Evolutionary conservation across 352 stramenopile genomes (phyloP).

Genomic region (Phytopythium vexans): DNA sequence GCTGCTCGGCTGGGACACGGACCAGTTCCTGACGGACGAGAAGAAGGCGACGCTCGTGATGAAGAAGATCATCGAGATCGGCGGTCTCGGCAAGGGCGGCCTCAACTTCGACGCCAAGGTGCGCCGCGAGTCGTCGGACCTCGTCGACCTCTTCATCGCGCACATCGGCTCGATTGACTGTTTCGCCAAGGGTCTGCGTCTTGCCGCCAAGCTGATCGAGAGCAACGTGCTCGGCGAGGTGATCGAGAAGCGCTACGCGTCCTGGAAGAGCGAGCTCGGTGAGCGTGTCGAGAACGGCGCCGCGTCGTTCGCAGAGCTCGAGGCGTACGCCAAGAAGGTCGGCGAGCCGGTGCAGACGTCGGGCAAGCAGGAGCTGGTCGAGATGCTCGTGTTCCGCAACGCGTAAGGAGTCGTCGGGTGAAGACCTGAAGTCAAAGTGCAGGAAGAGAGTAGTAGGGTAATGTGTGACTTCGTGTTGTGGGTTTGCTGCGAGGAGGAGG

Average conservation of each 20-base stretch:
- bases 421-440: too few species aligned
- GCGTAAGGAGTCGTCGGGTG: conserved; percentile 9
- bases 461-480: too few species aligned
- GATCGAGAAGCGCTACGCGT: conserved; percentile 62
- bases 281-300: conserved; percentile 54
- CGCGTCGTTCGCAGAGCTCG: conserved; percentile 66
- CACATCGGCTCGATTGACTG: conserved; percentile 87
- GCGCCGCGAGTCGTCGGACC: conserved; percentile 73
- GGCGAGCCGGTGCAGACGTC: conserved; percentile 61
- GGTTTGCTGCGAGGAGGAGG: too few species aligned
- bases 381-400: conserved; percentile 57
- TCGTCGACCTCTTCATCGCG: conserved; percentile 80
- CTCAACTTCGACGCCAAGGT: conserved; percentile 89
- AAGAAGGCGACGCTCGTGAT: conserved; percentile 76
- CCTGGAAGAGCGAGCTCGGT: conserved; percentile 58
- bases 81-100: conserved; percentile 61
- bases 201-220: conserved; percentile 60
- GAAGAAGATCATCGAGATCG: conserved; percentile 70
- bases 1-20: conserved; percentile 62
- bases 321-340: conserved; percentile 28
- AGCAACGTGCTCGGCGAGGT: conserved; percentile 51
- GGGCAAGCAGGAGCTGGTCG: conserved; percentile 74
- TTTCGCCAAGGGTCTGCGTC: conserved; percentile 69
- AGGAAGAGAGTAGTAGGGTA: too few species aligned
- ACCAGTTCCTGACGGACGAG: conserved; percentile 84